These are phyloP conservation scores for Kregervanrija delftensis DNA, from an alignment of 805 yeast species.

Conservation along the genomic window DNA sequence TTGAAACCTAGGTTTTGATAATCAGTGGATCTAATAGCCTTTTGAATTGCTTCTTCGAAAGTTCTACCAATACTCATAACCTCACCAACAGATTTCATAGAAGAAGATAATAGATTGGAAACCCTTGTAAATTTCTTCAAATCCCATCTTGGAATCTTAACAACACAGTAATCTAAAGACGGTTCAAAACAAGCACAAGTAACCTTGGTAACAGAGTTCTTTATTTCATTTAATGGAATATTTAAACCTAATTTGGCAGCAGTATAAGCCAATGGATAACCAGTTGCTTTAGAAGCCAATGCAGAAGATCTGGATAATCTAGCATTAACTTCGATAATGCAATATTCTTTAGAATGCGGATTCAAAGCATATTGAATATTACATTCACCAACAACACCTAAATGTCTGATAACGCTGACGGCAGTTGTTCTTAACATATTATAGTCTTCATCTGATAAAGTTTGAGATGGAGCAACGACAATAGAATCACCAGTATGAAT, in stretches of 20 bases:
- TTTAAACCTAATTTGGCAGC: constrained; percentile 96
- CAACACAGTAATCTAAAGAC: constrained; percentile 92
- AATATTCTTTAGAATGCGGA: constrained; percentile 89
- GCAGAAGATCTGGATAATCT: constrained; percentile 98
- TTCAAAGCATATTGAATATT: constrained; percentile 95
- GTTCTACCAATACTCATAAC: constrained; percentile 98
- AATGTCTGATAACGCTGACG: constrained; percentile 90
- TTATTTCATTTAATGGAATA: constrained; percentile 85
- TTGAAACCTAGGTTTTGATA: constrained; percentile 93
- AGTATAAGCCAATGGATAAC: constrained; percentile 95
- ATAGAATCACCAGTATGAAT: constrained; percentile 99
- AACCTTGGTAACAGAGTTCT: constrained; percentile 86
- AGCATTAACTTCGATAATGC: constrained; percentile 97
- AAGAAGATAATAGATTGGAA: constrained; percentile 76
- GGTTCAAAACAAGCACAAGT: constrained; percentile 98
- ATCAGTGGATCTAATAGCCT: constrained; percentile 94
- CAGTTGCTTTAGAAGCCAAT: constrained; percentile 96
- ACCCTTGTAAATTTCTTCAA: constrained; percentile 92
- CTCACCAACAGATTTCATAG: constrained; percentile 99
- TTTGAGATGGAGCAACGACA: constrained; percentile 98
- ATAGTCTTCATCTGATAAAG: constrained; percentile 93
- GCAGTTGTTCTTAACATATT: constrained; percentile 98
- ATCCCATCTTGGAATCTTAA: constrained; percentile 99
- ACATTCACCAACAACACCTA: constrained; percentile 99
- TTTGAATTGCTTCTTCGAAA: constrained; percentile 95